These are phyloP conservation scores for Conticribra weissflogii DNA, from an alignment of 108 stramenopile genomes.

Conservation along the genomic window DNA sequence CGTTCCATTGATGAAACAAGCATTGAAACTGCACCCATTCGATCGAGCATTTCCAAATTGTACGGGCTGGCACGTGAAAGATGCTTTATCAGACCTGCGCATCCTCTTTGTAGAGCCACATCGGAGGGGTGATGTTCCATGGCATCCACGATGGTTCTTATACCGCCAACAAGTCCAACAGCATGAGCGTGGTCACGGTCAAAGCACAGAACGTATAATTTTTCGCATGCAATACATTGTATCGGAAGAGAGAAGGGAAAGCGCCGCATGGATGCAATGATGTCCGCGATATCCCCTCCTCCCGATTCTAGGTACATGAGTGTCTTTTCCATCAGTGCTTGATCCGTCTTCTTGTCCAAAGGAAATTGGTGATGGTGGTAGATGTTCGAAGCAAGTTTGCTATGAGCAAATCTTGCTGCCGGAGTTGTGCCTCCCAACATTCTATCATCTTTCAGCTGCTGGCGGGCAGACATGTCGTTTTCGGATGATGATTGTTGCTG, in stretches of 20 bases:
- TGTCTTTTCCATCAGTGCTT: slow-evolving; percentile 38
- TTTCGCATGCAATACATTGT: slow-evolving; percentile 39
- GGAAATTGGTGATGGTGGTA: slow-evolving; percentile 45
- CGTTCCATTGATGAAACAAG: slow-evolving; percentile 37
- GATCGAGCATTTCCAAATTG: slow-evolving; percentile 44
- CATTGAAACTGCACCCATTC: slow-evolving; percentile 36
- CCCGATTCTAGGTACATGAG: slow-evolving; percentile 39
- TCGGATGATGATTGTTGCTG: neutral
- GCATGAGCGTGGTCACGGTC: slow-evolving; percentile 45
- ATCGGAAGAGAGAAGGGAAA: slow-evolving; percentile 43
- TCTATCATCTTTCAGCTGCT: no score
- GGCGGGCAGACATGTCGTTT: slow-evolving; percentile 12
- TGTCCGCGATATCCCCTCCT: slow-evolving; percentile 41
- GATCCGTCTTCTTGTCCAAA: slow-evolving; percentile 25
- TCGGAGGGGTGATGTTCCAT: slow-evolving; percentile 47
- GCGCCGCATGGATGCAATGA: slow-evolving; percentile 42
- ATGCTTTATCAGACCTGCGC: slow-evolving; percentile 42
- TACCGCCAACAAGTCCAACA: slow-evolving; percentile 43
- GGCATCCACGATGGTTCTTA: slow-evolving; percentile 47
- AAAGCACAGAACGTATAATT: slow-evolving; percentile 43
- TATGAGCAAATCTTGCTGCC: slow-evolving; percentile 29
- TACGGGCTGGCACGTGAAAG: slow-evolving; percentile 35
- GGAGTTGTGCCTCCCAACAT: slow-evolving; percentile 9
- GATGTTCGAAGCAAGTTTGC: slow-evolving; percentile 40
- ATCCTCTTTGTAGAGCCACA: slow-evolving; percentile 25